Percentiles rank a stretch among this genome's conserved stretches.
Conservation (phyloP, 768 basidiomycete species). For the Baorangia bicolor region DNA sequence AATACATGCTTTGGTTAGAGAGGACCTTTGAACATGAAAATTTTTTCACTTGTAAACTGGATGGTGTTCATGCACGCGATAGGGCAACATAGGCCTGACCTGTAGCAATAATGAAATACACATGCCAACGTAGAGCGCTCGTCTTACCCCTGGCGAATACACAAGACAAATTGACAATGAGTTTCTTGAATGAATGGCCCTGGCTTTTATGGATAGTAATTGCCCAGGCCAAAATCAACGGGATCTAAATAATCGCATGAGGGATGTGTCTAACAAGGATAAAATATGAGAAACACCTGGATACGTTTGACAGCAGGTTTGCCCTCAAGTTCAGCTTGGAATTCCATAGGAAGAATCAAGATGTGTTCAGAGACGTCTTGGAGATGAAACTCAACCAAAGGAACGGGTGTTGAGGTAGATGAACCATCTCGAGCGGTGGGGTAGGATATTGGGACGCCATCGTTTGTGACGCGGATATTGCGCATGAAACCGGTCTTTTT, state of each 20-base stretch:
- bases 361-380: neutral
- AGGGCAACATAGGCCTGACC: neutral
- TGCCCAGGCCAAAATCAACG: neutral
- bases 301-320: neutral
- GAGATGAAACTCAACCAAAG: neutral
- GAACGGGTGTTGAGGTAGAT: too few relatives aligned
- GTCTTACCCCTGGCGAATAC: neutral
- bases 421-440: too few relatives aligned
- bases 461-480: too few relatives aligned
- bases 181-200: neutral
- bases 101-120: neutral
- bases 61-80: neutral
- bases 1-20: too few relatives aligned
- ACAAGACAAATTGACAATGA: neutral
- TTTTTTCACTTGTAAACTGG: neutral
- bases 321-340: neutral
- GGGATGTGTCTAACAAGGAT: neutral
- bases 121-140: neutral
- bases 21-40: neutral
- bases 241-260: neutral
- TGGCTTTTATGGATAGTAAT: slow-evolving; percentile 5
- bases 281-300: neutral
- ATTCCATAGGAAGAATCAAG: neutral
- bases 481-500: too few relatives aligned
- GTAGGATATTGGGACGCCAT: too few relatives aligned